phyloP scores from a whole-genome alignment of 176 grass and related monocot genomes.

The Juncus inflexus region DNA sequence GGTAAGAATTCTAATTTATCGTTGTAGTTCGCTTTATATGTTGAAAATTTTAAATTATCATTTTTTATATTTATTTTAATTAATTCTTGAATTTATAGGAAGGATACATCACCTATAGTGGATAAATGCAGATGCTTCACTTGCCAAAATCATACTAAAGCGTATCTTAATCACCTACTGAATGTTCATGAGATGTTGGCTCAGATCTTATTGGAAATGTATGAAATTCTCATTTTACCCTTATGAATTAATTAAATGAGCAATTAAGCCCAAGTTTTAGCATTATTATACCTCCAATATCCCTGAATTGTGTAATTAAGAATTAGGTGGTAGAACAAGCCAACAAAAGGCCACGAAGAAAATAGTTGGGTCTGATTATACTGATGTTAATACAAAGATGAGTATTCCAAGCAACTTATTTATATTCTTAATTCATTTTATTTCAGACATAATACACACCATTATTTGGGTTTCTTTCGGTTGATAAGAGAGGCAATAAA shows the following conservation, averaged over 20 bases:
- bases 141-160: conserved; percentile 85
- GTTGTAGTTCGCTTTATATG: no score
- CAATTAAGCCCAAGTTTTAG: not conserved
- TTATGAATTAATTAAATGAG: conserved; percentile 2
- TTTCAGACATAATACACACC: conserved; percentile 89
- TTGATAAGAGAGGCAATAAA: conserved; percentile 59
- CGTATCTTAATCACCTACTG: conserved; percentile 89
- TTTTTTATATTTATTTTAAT: no score
- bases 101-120: conserved; percentile 60
- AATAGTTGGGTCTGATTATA: conserved; percentile 19
- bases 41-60: no score
- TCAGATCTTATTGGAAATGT: conserved; percentile 98
- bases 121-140: conserved; percentile 80
- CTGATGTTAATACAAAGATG: no score
- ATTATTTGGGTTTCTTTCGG: conserved; percentile 76
- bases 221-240: conserved; percentile 9
- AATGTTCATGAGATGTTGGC: conserved; percentile 94
- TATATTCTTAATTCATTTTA: conserved; percentile 4
- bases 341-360: not conserved
- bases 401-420: not conserved
- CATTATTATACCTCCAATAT: conserved; percentile 2
- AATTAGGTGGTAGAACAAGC: no score
- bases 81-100: no score
- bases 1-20: conserved; percentile 27
- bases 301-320: not conserved